A percentile compares a stretch with the other conserved stretches of the same genome.
phyloP scores from a whole-genome alignment of 306 rosid species.

The Crataegus laevigata region DNA sequence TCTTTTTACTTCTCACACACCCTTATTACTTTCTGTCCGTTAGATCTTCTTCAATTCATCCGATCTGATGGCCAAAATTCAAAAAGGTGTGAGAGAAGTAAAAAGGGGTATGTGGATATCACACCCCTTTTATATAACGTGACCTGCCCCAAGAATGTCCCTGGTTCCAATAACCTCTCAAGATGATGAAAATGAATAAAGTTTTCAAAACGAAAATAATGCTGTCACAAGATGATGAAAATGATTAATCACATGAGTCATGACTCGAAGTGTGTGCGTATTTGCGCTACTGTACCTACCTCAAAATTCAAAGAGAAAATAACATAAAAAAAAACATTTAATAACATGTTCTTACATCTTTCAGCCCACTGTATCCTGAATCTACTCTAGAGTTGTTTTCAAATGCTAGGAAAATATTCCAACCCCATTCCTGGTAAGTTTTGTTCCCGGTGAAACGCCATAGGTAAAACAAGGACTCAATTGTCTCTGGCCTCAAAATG shows the following conservation, averaged over 20 bases:
- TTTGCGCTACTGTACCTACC: neutral
- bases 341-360: constrained; percentile 45
- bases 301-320: neutral
- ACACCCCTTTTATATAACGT: too few species aligned
- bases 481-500: constrained; percentile 71
- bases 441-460: constrained; percentile 74
- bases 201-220: neutral
- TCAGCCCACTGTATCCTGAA: constrained; percentile 64
- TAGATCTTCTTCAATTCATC: too few species aligned
- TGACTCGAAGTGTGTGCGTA: neutral
- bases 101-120: too few species aligned
- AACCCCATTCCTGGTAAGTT: constrained; percentile 81
- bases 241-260: neutral
- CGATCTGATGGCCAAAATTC: too few species aligned
- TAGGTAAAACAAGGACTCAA: constrained; percentile 68
- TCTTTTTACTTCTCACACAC: too few species aligned
- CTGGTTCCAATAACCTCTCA: too few species aligned
- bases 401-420: constrained; percentile 77
- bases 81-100: too few species aligned
- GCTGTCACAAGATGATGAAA: neutral
- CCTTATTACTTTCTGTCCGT: too few species aligned
- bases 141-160: too few species aligned
- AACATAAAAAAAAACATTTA: neutral
- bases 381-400: constrained; percentile 60
- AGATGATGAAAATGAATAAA: too few species aligned